phyloP scores from a whole-genome alignment of 306 rosid species.

The Acacia acuminata region DNA sequence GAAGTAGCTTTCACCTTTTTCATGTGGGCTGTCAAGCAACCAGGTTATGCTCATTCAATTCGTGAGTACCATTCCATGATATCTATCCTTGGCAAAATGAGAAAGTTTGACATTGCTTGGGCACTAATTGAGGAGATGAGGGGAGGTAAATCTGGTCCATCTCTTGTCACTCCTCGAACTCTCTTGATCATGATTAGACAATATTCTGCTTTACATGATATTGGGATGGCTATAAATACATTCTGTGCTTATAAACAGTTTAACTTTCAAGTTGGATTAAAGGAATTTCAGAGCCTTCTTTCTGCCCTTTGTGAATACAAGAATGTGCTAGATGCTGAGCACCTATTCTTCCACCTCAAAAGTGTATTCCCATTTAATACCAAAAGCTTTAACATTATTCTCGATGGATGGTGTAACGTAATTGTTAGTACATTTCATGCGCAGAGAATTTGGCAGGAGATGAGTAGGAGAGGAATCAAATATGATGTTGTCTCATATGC shows the following conservation, averaged over 20 bases:
- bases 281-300: constrained; percentile 78
- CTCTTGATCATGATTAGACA: constrained; percentile 79
- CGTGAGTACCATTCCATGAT: constrained; percentile 86
- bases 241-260: constrained; percentile 67
- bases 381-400: constrained; percentile 86
- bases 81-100: constrained; percentile 79
- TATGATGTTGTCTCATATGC: constrained; percentile 79
- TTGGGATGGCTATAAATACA: constrained; percentile 74
- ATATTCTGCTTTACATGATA: constrained; percentile 75
- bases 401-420: constrained; percentile 87
- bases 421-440: constrained; percentile 66
- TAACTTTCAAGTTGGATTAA: constrained; percentile 55
- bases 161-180: constrained; percentile 72
- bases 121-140: constrained; percentile 75
- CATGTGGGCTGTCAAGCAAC: constrained; percentile 84
- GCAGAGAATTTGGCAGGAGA: constrained; percentile 80
- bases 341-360: constrained; percentile 63
- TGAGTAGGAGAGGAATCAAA: constrained; percentile 61
- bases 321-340: constrained; percentile 81
- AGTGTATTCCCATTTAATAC: constrained; percentile 60
- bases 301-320: constrained; percentile 89
- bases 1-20: constrained; percentile 86
- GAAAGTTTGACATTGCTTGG: constrained; percentile 94
- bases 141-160: constrained; percentile 39
- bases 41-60: constrained; percentile 56